Conservation (phyloP, 805 yeast genomes). For the Wickerhamomyces xylosicus region DNA sequence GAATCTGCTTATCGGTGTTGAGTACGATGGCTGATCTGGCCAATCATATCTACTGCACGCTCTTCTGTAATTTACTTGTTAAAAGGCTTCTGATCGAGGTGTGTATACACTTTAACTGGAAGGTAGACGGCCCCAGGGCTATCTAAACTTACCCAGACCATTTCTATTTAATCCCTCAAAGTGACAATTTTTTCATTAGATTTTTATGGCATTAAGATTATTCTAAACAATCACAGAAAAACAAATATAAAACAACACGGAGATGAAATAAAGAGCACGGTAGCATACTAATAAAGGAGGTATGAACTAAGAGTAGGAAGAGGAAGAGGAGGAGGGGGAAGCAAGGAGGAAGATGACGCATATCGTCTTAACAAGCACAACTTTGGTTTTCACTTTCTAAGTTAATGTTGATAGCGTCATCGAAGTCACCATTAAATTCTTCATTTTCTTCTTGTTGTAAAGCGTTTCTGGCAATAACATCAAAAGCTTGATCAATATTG, state of each 20-base stretch:
- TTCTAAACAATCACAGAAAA: too few species aligned
- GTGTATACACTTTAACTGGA: too few species aligned
- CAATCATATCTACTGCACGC: too few species aligned
- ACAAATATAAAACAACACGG: not conserved
- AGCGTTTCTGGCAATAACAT: conserved; percentile 91
- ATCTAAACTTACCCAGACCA: too few species aligned
- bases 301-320: not conserved
- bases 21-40: too few species aligned
- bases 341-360: not conserved
- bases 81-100: too few species aligned
- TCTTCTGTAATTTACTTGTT: too few species aligned
- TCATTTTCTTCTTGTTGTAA: conserved; percentile 89
- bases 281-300: not conserved
- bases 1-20: too few species aligned
- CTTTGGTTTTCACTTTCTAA: conserved; percentile 57
- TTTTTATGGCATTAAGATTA: too few species aligned
- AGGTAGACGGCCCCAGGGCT: too few species aligned
- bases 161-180: too few species aligned
- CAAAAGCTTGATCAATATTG: conserved; percentile 92
- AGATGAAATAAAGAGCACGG: not conserved
- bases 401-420: conserved; percentile 93
- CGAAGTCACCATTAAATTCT: conserved; percentile 86
- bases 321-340: not conserved
- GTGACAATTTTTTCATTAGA: too few species aligned
- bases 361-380: conserved; percentile 14